A percentile compares a stretch with the other conserved stretches of the same genome.
phyloP scores from a whole-genome alignment of 192 early-diverging fungal genomes.

The Thamnidium elegans region DNA sequence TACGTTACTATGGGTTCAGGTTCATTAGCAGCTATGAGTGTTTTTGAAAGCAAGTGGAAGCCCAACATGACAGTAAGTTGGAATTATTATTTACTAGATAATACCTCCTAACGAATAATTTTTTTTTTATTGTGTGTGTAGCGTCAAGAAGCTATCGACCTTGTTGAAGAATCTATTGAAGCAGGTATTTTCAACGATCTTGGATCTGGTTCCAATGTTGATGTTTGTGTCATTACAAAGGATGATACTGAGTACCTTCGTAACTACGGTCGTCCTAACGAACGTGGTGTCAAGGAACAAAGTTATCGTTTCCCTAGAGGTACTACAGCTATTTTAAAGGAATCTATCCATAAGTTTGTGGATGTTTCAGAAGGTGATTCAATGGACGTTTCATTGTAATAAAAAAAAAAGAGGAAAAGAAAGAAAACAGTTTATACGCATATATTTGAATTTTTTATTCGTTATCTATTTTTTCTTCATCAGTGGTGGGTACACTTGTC shows the following conservation, averaged over 20 bases:
- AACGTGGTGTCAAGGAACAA: conserved; percentile 81
- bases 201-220: conserved; percentile 96
- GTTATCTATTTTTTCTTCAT: conserved; percentile 4
- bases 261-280: conserved; percentile 85
- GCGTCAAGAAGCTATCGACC: conserved; percentile 83
- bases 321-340: conserved; percentile 60
- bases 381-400: conserved; percentile 53
- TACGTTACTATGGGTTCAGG: conserved; percentile 97
- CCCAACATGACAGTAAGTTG: conserved; percentile 63
- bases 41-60: conserved; percentile 89
- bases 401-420: neutral
- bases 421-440: neutral
- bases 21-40: conserved; percentile 92
- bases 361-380: conserved; percentile 63
- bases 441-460: neutral
- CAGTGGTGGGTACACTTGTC: neutral
- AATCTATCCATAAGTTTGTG: conserved; percentile 50
- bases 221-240: conserved; percentile 89
- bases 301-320: conserved; percentile 67
- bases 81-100: neutral
- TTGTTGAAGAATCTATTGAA: conserved; percentile 93
- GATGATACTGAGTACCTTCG: conserved; percentile 80
- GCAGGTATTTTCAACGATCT: conserved; percentile 99
- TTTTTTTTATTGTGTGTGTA: conserved; percentile 25
- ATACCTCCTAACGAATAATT: neutral